A percentile compares a stretch with the other conserved stretches of the same genome.
Conservation (phyloP, 371 early-diverging fungal genomes). For the Mycotypha africana region DNA sequence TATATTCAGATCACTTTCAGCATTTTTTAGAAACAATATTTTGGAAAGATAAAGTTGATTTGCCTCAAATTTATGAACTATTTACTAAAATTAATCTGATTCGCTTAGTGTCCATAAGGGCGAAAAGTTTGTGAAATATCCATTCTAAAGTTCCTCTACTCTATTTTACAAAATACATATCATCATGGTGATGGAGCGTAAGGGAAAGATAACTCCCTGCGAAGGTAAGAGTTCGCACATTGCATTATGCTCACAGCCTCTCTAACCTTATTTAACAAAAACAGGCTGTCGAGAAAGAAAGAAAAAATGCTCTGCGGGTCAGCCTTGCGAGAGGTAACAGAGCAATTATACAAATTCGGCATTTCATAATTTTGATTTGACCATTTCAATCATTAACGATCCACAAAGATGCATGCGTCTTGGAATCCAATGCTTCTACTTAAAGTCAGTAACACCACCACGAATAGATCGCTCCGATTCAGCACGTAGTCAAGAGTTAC, state of each 20-base stretch:
- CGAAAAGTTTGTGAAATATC: no score
- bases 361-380: neutral
- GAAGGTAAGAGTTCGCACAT: slow-evolving; percentile 21
- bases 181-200: no score
- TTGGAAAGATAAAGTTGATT: no score
- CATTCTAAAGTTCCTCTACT: no score
- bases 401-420: slow-evolving; percentile 22
- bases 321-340: slow-evolving; percentile 36
- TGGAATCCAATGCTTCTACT: slow-evolving; percentile 18
- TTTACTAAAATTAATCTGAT: no score
- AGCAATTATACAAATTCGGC: neutral
- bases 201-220: slow-evolving; percentile 32
- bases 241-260: neutral
- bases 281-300: slow-evolving; percentile 44
- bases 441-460: slow-evolving; percentile 7
- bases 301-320: slow-evolving; percentile 36
- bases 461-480: slow-evolving; percentile 1
- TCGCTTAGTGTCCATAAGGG: no score
- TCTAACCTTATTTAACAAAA: neutral
- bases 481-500: slow-evolving; percentile 6
- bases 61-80: no score
- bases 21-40: no score
- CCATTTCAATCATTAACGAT: no score
- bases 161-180: no score
- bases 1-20: no score